A percentile compares a stretch with the other conserved stretches of the same genome.
These are phyloP conservation scores for Fusarium robinianum DNA, from an alignment of 2,329 filamentous ascomycete genomes.

Conservation along the genomic window DNA sequence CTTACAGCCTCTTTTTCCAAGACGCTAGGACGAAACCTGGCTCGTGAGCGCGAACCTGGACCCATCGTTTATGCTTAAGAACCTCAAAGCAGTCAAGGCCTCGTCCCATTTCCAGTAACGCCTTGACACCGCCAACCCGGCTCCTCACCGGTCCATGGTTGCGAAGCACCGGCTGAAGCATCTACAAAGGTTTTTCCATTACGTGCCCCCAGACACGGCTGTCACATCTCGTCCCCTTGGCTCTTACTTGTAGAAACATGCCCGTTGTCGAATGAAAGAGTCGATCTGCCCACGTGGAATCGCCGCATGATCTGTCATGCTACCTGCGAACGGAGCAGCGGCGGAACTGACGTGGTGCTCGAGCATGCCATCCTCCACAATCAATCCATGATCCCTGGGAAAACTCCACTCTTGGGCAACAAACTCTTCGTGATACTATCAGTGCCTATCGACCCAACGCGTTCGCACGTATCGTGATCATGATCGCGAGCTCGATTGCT, in stretches of 20 bases:
- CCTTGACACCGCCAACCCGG: not conserved
- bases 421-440: conserved; percentile 4
- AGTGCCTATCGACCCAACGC: conserved; percentile 1
- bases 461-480: conserved; percentile 1
- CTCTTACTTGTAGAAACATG: not conserved
- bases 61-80: conserved; percentile 1
- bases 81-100: conserved; percentile 4
- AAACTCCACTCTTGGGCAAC: conserved; percentile 16
- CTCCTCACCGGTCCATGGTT: not conserved
- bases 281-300: conserved; percentile 4
- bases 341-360: conserved; percentile 4
- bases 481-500: not conserved
- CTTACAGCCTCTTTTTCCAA: not conserved
- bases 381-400: conserved; percentile 1
- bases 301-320: conserved; percentile 14
- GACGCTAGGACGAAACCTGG: not conserved
- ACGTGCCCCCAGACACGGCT: not conserved
- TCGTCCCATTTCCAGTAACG: not conserved
- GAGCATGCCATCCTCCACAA: conserved; percentile 4
- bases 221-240: not conserved
- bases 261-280: not conserved
- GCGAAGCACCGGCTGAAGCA: not conserved
- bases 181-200: not conserved
- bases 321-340: conserved; percentile 1
- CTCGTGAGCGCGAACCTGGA: not conserved